Evolutionary conservation across 2,329 filamentous ascomycete genomes (phyloP).

Genomic region (Venturia pyrina): DNA sequence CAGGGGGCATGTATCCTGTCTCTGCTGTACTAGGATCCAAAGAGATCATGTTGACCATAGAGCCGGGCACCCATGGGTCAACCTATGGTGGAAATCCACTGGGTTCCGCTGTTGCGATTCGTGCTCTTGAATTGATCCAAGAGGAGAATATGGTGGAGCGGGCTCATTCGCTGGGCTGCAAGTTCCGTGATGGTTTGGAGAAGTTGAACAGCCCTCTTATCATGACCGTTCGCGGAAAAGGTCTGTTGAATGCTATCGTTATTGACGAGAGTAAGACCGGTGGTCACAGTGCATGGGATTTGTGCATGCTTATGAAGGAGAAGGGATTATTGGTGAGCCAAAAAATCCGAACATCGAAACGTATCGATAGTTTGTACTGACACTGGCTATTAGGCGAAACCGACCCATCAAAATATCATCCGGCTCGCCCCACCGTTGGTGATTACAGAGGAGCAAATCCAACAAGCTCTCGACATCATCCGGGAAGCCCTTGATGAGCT

Average conservation of each 20-base stretch:
- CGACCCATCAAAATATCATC: constrained; percentile 97
- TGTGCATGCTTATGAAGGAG: constrained; percentile 89
- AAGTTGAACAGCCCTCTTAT: constrained; percentile 74
- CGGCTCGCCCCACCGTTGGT: constrained; percentile 93
- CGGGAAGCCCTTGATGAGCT: constrained; percentile 72
- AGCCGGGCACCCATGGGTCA: constrained; percentile 92
- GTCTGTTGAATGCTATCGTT: constrained; percentile 87
- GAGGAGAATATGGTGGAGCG: constrained; percentile 82
- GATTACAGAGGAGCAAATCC: constrained; percentile 80
- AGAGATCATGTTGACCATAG: constrained; percentile 90
- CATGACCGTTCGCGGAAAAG: constrained; percentile 77
- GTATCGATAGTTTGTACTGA: neutral
- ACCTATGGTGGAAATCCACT: constrained; percentile 98
- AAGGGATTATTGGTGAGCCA: constrained; percentile 79
- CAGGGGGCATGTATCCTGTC: constrained; percentile 98
- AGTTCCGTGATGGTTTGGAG: constrained; percentile 71
- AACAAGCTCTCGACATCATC: constrained; percentile 68
- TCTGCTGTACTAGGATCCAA: constrained; percentile 80
- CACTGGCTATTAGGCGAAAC: constrained; percentile 63
- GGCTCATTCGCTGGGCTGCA: constrained; percentile 67
- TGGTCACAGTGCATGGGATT: constrained; percentile 87
- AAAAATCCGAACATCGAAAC: neutral
- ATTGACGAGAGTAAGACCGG: constrained; percentile 83
- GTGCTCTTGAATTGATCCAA: constrained; percentile 84
- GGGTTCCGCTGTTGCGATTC: constrained; percentile 89